These are phyloP conservation scores for Teunomyces lycoperdinae DNA, from an alignment of 805 yeast genomes.

Conservation along the genomic window DNA sequence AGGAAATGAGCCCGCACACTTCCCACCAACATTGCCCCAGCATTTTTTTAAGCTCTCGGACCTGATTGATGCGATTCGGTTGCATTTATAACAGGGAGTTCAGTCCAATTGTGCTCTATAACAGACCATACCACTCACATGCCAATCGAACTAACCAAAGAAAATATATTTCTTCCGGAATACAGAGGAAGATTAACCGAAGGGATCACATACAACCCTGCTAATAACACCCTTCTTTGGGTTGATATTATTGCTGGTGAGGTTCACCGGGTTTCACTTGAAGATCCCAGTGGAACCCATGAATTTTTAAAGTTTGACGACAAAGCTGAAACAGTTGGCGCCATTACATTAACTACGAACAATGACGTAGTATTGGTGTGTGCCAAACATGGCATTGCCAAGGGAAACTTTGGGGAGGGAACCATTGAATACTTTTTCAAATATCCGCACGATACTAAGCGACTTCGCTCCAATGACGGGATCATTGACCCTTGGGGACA, in stretches of 20 bases:
- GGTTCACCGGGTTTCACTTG: conserved; percentile 33
- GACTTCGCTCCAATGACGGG: conserved; percentile 72
- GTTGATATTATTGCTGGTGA: conserved; percentile 44
- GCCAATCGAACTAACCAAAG: conserved; percentile 2
- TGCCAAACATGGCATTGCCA: conserved; percentile 61
- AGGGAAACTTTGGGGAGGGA: conserved; percentile 43
- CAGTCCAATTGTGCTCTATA: background rate
- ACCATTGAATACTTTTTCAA: conserved; percentile 40
- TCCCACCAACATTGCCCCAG: background rate
- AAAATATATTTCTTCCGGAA: conserved; percentile 12
- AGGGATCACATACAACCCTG: conserved; percentile 61
- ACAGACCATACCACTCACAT: background rate
- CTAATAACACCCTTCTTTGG: conserved; percentile 52
- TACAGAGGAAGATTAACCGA: conserved; percentile 56
- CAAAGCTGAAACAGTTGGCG: conserved; percentile 55
- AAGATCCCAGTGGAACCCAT: conserved; percentile 22
- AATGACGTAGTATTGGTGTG: conserved; percentile 58
- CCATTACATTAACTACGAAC: conserved; percentile 58
- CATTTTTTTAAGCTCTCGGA: background rate
- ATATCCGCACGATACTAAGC: conserved; percentile 24
- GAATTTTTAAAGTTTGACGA: conserved; percentile 39
- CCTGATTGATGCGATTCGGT: background rate
- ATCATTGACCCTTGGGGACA: conserved; percentile 73
- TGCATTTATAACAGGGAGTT: background rate
- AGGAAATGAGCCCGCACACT: background rate